A percentile compares a stretch with the other conserved stretches of the same genome.
phyloP scores from a whole-genome alignment of 2,329 filamentous ascomycete species.

The Xylaria sp. region DNA sequence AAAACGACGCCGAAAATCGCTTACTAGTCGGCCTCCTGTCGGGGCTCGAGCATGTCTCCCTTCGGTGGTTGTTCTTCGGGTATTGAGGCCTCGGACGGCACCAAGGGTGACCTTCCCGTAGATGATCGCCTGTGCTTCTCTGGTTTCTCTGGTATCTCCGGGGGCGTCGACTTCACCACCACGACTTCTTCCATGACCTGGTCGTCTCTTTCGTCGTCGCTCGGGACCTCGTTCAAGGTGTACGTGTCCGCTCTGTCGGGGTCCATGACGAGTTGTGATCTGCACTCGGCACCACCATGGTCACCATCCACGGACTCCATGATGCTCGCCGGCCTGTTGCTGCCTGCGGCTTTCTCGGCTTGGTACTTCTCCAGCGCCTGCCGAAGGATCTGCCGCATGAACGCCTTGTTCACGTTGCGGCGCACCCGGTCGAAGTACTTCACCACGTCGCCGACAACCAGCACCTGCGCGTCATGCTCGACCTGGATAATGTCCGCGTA shows the following conservation, averaged over 20 bases:
- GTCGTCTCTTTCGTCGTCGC: slow-evolving; percentile 25
- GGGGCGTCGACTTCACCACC: slow-evolving; percentile 5
- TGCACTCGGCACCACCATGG: slow-evolving; percentile 24
- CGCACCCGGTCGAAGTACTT: slow-evolving; percentile 46
- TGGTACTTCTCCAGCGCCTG: slow-evolving; percentile 44
- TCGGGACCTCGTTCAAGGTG: slow-evolving; percentile 27
- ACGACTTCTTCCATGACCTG: background rate
- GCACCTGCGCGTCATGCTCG: slow-evolving; percentile 45
- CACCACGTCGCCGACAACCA: slow-evolving; percentile 45
- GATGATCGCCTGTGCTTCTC: slow-evolving; percentile 20
- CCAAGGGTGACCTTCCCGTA: background rate
- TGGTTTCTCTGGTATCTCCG: slow-evolving; percentile 19
- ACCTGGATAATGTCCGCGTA: slow-evolving; percentile 46
- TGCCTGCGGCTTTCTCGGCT: slow-evolving; percentile 30
- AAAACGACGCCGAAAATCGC: too few relatives aligned
- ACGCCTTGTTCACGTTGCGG: slow-evolving; percentile 46
- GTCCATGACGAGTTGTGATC: slow-evolving; percentile 2
- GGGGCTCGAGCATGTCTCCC: background rate
- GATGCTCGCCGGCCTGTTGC: slow-evolving; percentile 16
- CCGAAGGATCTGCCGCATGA: slow-evolving; percentile 45
- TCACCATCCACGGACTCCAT: slow-evolving; percentile 30
- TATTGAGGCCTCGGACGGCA: slow-evolving; percentile 5
- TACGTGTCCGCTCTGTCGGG: slow-evolving; percentile 21
- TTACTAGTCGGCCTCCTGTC: slow-evolving; percentile 31
- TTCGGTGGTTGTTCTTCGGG: slow-evolving; percentile 23